Evolutionary conservation across 2,329 filamentous ascomycete species (phyloP).

Genomic region (Sordariomycetes sp.): DNA sequence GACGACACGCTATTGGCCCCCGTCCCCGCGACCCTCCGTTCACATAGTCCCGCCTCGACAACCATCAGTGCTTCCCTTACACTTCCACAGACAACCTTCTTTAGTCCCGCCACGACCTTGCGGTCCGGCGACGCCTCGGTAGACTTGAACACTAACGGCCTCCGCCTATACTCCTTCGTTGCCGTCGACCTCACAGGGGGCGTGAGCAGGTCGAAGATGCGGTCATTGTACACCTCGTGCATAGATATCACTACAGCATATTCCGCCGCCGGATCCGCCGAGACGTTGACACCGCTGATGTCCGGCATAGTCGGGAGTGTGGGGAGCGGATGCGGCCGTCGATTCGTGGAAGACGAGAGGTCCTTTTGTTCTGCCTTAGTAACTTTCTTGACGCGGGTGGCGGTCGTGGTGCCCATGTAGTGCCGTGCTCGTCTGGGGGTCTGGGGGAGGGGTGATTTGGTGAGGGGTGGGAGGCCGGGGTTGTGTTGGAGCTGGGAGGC

Average conservation of each 20-base stretch:
- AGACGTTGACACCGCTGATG: conserved; percentile 55
- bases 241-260: conserved; percentile 88
- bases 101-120: conserved; percentile 87
- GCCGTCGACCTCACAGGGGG: conserved; percentile 42
- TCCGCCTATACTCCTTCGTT: conserved; percentile 60
- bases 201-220: conserved; percentile 85
- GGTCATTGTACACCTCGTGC: conserved; percentile 99
- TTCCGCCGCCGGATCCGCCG: conserved; percentile 55
- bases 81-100: conserved; percentile 75
- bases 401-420: conserved; percentile 30
- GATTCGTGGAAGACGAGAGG: conserved; percentile 34
- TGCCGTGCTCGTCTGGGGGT: conserved; percentile 11
- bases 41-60: conserved; percentile 76
- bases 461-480: not conserved
- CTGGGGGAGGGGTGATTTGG: conserved; percentile 17
- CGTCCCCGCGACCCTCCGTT: conserved; percentile 79
- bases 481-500: not conserved
- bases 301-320: conserved; percentile 67
- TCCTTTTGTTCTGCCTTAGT: conserved; percentile 33
- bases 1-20: conserved; percentile 88
- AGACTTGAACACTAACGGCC: conserved; percentile 79
- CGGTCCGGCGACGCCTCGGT: conserved; percentile 79
- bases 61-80: conserved; percentile 80
- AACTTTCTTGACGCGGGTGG: conserved; percentile 26
- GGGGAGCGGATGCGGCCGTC: conserved; percentile 52